phyloP scores from a whole-genome alignment of 371 early-diverging fungal species.

The Saksenaea vasiformis region DNA sequence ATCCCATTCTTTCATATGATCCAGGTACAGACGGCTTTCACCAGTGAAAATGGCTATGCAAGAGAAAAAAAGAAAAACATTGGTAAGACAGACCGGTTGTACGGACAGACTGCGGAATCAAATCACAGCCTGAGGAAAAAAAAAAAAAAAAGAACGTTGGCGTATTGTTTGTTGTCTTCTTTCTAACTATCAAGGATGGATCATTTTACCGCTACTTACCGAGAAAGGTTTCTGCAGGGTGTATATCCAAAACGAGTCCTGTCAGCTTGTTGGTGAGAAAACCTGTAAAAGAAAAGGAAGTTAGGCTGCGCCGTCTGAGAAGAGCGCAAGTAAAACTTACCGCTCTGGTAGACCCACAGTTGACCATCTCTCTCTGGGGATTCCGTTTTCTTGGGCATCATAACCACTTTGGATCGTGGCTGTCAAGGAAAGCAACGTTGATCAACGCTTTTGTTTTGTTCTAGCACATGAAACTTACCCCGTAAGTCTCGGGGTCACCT shows the following conservation, averaged over 20 bases:
- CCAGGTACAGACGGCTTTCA: constrained; percentile 39
- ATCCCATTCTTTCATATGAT: constrained; percentile 42
- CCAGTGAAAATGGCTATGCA: constrained; percentile 39
- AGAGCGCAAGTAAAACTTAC: constrained; percentile 10
- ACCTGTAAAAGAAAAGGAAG: constrained; percentile 6
- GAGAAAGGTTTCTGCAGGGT: constrained; percentile 36
- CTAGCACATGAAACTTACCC: neutral
- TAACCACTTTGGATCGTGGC: constrained; percentile 35
- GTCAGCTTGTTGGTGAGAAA: constrained; percentile 44
- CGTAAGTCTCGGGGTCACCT: constrained; percentile 15
- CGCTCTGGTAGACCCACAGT: constrained; percentile 47
- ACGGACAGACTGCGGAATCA: neutral
- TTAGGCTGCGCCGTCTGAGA: neutral
- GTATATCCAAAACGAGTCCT: constrained; percentile 41
- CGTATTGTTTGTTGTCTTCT: constrained; percentile 12
- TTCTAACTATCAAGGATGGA: neutral
- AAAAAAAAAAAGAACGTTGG: neutral
- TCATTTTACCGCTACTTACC: constrained; percentile 17
- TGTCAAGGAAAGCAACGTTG: constrained; percentile 3
- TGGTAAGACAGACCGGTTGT: neutral
- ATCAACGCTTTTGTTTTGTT: neutral
- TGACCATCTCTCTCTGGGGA: constrained; percentile 43
- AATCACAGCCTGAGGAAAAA: neutral
- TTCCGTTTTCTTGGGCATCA: constrained; percentile 28
- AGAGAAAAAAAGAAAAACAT: neutral